Conservation (phyloP, 2,329 filamentous ascomycete genomes). For the Aureobasidium sp. region DNA sequence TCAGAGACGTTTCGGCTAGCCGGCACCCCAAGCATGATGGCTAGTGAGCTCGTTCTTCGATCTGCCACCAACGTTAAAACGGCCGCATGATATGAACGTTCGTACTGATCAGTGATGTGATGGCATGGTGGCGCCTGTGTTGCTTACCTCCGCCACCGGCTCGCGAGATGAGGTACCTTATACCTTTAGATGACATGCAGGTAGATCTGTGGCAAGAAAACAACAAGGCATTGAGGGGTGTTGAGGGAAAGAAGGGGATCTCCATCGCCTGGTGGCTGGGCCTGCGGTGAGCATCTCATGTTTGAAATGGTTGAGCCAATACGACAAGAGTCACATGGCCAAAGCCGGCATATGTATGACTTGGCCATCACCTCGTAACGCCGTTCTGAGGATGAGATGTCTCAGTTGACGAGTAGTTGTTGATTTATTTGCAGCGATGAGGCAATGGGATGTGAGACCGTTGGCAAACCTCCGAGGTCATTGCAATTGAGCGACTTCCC, state of each 20-base stretch:
- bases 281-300: background rate
- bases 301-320: conserved; percentile 2
- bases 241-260: background rate
- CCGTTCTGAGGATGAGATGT: conserved; percentile 9
- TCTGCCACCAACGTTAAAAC: conserved; percentile 1
- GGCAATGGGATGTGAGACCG: background rate
- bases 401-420: conserved; percentile 1
- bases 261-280: conserved; percentile 6
- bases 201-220: conserved; percentile 3
- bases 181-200: conserved; percentile 10
- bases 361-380: background rate
- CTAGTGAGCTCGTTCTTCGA: background rate
- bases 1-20: conserved; percentile 10
- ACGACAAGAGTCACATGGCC: background rate
- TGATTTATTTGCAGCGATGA: conserved; percentile 1
- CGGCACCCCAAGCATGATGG: conserved; percentile 1
- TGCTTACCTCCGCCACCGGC: conserved; percentile 6
- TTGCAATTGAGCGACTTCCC: background rate
- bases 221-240: background rate
- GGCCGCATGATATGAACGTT: conserved; percentile 2
- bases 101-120: background rate
- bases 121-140: background rate
- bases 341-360: background rate
- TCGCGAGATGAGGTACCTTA: conserved; percentile 9
- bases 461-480: background rate